Percentiles rank a stretch among this genome's conserved stretches.
phyloP scores from a whole-genome alignment of 2,329 filamentous ascomycete species.

The Apiospora rasikravindrae region DNA sequence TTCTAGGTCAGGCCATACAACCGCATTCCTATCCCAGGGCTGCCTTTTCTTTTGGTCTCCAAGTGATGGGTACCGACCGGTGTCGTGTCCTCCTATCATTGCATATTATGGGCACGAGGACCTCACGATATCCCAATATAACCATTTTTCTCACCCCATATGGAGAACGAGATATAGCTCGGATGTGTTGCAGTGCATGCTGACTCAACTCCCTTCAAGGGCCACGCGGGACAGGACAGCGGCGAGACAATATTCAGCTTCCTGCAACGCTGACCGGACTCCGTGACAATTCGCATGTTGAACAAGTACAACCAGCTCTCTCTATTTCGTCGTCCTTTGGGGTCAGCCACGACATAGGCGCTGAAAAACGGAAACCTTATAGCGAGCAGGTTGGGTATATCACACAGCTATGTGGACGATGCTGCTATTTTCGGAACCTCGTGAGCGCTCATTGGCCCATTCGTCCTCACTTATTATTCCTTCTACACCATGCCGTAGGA shows the following conservation, averaged over 20 bases:
- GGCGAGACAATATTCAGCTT: background rate
- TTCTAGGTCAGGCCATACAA: background rate
- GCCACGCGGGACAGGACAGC: background rate
- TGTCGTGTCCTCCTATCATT: background rate
- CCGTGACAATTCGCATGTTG: conserved; percentile 13
- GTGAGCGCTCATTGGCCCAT: background rate
- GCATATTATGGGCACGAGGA: background rate
- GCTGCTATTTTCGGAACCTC: background rate
- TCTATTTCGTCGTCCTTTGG: background rate
- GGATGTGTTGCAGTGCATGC: conserved; percentile 3
- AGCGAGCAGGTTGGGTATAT: background rate
- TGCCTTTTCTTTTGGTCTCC: background rate
- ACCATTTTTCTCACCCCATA: background rate
- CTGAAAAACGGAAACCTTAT: background rate
- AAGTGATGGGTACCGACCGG: background rate
- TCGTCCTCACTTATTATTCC: background rate
- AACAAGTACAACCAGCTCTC: background rate
- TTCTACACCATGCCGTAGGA: background rate
- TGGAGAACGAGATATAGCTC: background rate
- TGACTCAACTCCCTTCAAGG: background rate
- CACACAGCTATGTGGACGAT: background rate
- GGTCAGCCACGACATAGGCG: background rate
- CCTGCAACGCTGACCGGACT: conserved; percentile 2
- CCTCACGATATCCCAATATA: background rate
- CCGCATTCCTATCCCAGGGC: background rate